phyloP scores from a whole-genome alignment of 2,329 filamentous ascomycete species.

The Xylaria polymorpha region DNA sequence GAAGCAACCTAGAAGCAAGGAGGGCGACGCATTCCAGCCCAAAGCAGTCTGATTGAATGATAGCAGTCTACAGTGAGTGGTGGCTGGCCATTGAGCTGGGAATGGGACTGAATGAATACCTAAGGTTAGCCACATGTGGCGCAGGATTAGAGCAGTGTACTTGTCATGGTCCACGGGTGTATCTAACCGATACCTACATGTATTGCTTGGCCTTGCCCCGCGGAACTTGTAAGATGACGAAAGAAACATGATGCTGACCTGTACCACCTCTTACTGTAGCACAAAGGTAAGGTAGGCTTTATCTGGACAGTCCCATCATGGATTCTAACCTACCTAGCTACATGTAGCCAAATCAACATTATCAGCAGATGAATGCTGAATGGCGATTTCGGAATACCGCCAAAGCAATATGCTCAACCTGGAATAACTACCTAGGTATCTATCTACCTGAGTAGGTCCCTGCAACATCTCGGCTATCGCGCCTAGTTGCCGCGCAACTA shows the following conservation, averaged over 20 bases:
- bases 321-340: too few species aligned
- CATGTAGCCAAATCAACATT: neutral
- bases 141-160: neutral
- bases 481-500: neutral
- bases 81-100: neutral
- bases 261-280: neutral
- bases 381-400: neutral
- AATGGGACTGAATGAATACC: neutral
- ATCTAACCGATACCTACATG: too few species aligned
- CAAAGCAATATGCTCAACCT: neutral
- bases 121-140: neutral
- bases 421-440: neutral
- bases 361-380: neutral
- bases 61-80: too few species aligned
- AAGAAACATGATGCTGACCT: conserved; percentile 20
- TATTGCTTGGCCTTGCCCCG: conserved; percentile 22
- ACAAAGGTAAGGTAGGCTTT: neutral
- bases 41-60: too few species aligned
- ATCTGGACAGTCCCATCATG: neutral
- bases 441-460: neutral
- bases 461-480: conserved; percentile 8
- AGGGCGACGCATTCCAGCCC: neutral
- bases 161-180: too few species aligned
- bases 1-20: neutral
- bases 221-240: conserved; percentile 32